Evolutionary conservation across 2,329 filamentous ascomycete species (phyloP), one percentile per base, ranked within the genome.

Genomic region (Paecilomyces sp.): DNA sequence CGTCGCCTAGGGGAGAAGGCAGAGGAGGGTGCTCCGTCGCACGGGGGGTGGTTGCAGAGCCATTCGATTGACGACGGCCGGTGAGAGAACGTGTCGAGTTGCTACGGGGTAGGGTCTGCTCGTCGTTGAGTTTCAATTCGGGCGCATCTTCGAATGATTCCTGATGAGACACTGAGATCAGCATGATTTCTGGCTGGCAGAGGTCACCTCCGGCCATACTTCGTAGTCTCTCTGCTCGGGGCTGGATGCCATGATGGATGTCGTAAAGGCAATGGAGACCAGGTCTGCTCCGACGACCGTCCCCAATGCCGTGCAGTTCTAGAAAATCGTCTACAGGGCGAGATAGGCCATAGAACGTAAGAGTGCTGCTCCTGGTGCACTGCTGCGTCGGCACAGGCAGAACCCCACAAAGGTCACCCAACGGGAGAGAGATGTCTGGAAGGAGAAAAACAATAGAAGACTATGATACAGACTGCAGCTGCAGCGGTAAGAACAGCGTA

Each of bases 141-240:
- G 84, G 74, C 58, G 90, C 91, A 80, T 96, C 91, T 77, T 96
- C 91, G 70, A 95, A 96, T 15, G 84, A 84, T 68, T 92, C 88
- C 88, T 91, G 71, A 22, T 60, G 50, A 30, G n/a, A 28, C 55
- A 54, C 52, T 58, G 51, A 56, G 9, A 15, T 54, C 34, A 59
- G 54, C 54, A 47, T 58, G 61, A 63, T 63, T 56, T 34, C 28
- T 54, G 57, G 47, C 41, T 36, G 36, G 56, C n/a, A 51, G 50
- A 61, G 52, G 59, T 56, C 60, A 58, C 57, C 56, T 60, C 50
- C 52, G 52, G 56, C 58, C 65, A 31, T 66, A 79, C 75, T 71
- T 77, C 75, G 61, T 75, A 75, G 62, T 78, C 75, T 62, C 69
- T 72, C 63, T 73, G 75, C 63, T 75, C 75, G 60, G 71, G 68